Evolutionary conservation across 2,329 filamentous ascomycete species (phyloP).

Genomic region (Aplosporella prunicola): DNA sequence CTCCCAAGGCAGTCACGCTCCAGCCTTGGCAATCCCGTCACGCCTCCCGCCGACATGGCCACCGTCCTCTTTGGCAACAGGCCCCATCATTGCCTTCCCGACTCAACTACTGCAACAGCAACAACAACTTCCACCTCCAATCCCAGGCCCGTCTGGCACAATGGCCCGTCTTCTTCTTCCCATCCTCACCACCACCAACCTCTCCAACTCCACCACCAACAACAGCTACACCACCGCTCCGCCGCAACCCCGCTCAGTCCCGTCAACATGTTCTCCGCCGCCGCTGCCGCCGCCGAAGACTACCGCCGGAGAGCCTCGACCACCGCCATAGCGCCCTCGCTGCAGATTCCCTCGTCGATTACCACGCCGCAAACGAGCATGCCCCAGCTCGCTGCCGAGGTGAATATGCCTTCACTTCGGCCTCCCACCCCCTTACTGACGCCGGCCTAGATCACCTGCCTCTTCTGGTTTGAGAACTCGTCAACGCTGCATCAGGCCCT

Average conservation of each 20-base stretch:
- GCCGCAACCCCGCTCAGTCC: not conserved
- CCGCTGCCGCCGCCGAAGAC: constrained; percentile 1
- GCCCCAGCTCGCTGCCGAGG: constrained; percentile 32
- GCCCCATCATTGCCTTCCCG: constrained; percentile 8
- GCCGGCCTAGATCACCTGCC: constrained; percentile 73
- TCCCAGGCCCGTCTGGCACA: no score
- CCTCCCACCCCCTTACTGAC: constrained; percentile 6
- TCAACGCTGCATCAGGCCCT: constrained; percentile 69
- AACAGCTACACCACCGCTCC: not conserved
- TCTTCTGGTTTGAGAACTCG: constrained; percentile 95
- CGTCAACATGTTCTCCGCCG: no score
- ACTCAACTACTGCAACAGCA: no score
- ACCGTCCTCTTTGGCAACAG: constrained; percentile 6
- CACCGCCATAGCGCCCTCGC: constrained; percentile 12
- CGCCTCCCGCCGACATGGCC: constrained; percentile 23
- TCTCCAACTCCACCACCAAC: constrained; percentile 7
- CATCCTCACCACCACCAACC: constrained; percentile 14
- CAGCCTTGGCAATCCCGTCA: constrained; percentile 22
- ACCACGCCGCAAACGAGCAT: constrained; percentile 30
- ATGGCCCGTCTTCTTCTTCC: not conserved
- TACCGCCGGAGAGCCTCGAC: constrained; percentile 9
- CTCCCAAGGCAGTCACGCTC: constrained; percentile 24
- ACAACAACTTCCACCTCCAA: no score
- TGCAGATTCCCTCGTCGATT: constrained; percentile 28
- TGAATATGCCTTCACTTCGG: constrained; percentile 8